Evolutionary conservation across 2,329 filamentous ascomycete genomes (phyloP).

Genomic region (Ustulina deusta): DNA sequence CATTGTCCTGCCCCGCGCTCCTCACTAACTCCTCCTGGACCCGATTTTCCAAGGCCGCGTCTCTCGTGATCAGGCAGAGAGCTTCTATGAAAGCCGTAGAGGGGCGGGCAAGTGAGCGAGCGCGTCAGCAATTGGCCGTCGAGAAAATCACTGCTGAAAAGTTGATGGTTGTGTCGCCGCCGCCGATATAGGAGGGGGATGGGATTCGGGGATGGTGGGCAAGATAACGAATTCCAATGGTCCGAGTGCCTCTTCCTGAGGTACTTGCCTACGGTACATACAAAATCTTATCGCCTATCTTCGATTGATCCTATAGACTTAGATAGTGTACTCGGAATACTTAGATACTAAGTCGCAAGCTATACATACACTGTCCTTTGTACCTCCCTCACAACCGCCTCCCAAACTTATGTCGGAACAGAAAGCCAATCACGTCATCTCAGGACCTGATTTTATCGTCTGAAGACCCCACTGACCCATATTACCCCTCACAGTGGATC

Average conservation of each 20-base stretch:
- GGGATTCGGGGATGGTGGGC: background rate
- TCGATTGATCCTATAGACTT: too few relatives aligned
- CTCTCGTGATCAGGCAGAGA: background rate
- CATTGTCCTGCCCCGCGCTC: conserved; percentile 45
- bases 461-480: too few relatives aligned
- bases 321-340: too few relatives aligned
- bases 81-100: background rate
- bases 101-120: background rate
- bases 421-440: too few relatives aligned
- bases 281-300: conserved; percentile 1
- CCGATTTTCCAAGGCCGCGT: conserved; percentile 8
- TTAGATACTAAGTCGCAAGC: too few relatives aligned
- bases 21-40: conserved; percentile 4
- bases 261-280: background rate
- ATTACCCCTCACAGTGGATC: too few relatives aligned
- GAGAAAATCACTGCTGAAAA: background rate
- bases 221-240: conserved; percentile 3
- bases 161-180: conserved; percentile 11
- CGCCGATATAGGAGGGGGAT: conserved; percentile 21
- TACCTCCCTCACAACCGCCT: too few relatives aligned
- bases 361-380: too few relatives aligned
- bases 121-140: conserved; percentile 5
- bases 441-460: too few relatives aligned
- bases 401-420: too few relatives aligned
- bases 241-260: background rate